Percentiles rank a stretch among this genome's conserved stretches.
Evolutionary conservation across 139 green algal species (phyloP).

Genomic region (Picochlorum sp.): DNA sequence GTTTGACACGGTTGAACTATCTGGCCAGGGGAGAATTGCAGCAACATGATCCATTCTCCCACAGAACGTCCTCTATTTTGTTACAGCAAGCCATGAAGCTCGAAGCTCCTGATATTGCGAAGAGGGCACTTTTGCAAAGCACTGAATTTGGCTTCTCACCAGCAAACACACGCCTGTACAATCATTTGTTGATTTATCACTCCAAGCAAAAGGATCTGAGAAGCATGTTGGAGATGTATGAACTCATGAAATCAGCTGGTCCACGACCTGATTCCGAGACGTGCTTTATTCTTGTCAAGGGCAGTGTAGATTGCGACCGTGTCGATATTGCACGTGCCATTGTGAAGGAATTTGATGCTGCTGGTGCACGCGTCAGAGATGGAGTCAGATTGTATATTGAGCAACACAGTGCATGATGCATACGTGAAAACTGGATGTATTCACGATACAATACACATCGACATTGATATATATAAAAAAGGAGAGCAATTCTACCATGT

Average conservation of each 20-base stretch:
- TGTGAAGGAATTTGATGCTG: constrained; percentile 29
- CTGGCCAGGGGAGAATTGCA: constrained; percentile 30
- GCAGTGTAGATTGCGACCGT: constrained; percentile 30
- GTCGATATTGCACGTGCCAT: constrained; percentile 21
- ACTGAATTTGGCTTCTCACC: constrained; percentile 32
- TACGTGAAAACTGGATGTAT: too few relatives aligned
- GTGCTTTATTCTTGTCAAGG: constrained; percentile 37
- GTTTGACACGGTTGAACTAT: constrained; percentile 35
- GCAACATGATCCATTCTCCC: constrained; percentile 33
- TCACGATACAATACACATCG: too few relatives aligned
- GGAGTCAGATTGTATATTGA: constrained; percentile 29
- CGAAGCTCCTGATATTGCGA: constrained; percentile 28
- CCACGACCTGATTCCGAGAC: constrained; percentile 27
- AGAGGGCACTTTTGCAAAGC: constrained; percentile 11
- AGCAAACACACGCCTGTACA: constrained; percentile 18
- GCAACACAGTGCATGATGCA: constrained; percentile 10
- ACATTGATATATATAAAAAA: background rate
- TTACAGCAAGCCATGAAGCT: constrained; percentile 28
- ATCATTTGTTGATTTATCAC: constrained; percentile 35
- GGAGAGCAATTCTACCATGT: too few relatives aligned
- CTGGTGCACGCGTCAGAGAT: constrained; percentile 22
- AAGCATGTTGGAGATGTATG: constrained; percentile 33
- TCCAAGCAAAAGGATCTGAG: constrained; percentile 30
- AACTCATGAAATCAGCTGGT: constrained; percentile 29
- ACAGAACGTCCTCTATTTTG: constrained; percentile 22